phyloP scores from a whole-genome alignment of 495 filamentous ascomycete genomes.

The Xylaria intraflava region DNA sequence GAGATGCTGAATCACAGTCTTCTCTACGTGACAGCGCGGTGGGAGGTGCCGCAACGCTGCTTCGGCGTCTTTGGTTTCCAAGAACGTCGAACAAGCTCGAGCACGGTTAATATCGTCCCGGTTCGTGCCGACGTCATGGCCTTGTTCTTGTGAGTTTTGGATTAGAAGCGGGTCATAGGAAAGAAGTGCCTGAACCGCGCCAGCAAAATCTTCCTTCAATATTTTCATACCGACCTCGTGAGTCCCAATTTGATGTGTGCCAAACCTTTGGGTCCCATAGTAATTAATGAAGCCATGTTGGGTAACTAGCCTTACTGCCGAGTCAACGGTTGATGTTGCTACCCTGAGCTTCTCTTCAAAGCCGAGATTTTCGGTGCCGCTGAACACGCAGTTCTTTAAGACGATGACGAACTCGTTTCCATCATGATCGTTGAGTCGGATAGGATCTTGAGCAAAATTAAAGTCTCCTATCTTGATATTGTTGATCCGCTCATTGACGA shows the following conservation, averaged over 20 bases:
- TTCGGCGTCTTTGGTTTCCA: conserved; percentile 44
- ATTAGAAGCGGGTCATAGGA: conserved; percentile 52
- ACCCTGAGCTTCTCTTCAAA: conserved; percentile 33
- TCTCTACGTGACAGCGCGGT: conserved; percentile 72
- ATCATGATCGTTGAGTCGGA: conserved; percentile 73
- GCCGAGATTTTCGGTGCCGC: conserved; percentile 28
- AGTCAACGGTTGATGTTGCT: conserved; percentile 30
- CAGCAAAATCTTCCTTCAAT: conserved; percentile 70
- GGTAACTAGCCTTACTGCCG: conserved; percentile 48
- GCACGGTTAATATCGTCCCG: conserved; percentile 71
- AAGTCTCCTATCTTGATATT: conserved; percentile 69
- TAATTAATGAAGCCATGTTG: conserved; percentile 88
- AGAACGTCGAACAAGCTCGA: conserved; percentile 65
- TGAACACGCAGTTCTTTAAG: conserved; percentile 69
- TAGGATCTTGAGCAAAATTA: conserved; percentile 56
- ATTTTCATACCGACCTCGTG: conserved; percentile 77
- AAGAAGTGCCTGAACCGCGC: conserved; percentile 68
- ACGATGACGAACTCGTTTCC: conserved; percentile 94
- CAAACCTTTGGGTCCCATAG: conserved; percentile 91
- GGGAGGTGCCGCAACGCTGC: conserved; percentile 65
- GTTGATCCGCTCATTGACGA: conserved; percentile 55
- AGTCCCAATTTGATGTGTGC: conserved; percentile 73
- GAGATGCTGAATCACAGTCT: conserved; percentile 68
- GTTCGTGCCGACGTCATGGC: conserved; percentile 14
- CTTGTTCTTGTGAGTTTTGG: conserved; percentile 28